Conservation (phyloP, 441 rosid genomes). For the Populus hybrid region DNA sequence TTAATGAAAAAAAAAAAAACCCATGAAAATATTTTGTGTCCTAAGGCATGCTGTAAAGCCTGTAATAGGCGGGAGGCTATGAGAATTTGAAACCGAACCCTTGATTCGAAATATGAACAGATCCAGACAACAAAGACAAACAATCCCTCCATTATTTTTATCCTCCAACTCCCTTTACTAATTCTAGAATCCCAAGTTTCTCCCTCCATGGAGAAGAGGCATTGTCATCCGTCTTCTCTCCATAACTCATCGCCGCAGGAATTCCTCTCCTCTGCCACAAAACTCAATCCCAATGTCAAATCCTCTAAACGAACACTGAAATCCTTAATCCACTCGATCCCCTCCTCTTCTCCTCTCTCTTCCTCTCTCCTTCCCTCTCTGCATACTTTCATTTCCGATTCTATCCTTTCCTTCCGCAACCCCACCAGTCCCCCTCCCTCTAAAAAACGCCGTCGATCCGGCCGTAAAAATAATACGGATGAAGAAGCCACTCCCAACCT, state of each 20-base stretch:
- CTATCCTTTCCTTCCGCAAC: conserved; percentile 5
- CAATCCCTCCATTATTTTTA: too few species aligned
- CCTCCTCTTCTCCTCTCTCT: conserved; percentile 50
- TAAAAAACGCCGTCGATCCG: conserved; percentile 57
- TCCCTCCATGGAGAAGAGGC: conserved; percentile 58
- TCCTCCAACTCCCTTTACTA: too few species aligned
- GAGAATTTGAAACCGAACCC: too few species aligned
- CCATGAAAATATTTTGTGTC: too few species aligned
- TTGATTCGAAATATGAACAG: too few species aligned
- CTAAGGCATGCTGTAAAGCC: too few species aligned
- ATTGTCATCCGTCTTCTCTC: conserved; percentile 49
- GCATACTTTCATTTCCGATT: conserved; percentile 39
- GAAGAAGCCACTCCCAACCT: conserved; percentile 6
- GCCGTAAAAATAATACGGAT: conserved; percentile 15
- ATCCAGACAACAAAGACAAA: too few species aligned
- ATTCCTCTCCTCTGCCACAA: conserved; percentile 52
- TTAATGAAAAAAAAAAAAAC: too few species aligned
- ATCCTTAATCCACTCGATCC: conserved; percentile 49
- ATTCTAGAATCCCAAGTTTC: too few species aligned
- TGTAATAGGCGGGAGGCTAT: too few species aligned
- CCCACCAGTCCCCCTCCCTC: conserved; percentile 54
- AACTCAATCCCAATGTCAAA: conserved; percentile 51
- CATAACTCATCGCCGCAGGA: conserved; percentile 58
- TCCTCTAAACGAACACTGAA: conserved; percentile 64
- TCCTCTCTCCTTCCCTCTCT: conserved; percentile 51